Evolutionary conservation across 345 rosid species (phyloP), one percentile per base, ranked within the genome.

Genomic region (Noccaea caerulescens): DNA sequence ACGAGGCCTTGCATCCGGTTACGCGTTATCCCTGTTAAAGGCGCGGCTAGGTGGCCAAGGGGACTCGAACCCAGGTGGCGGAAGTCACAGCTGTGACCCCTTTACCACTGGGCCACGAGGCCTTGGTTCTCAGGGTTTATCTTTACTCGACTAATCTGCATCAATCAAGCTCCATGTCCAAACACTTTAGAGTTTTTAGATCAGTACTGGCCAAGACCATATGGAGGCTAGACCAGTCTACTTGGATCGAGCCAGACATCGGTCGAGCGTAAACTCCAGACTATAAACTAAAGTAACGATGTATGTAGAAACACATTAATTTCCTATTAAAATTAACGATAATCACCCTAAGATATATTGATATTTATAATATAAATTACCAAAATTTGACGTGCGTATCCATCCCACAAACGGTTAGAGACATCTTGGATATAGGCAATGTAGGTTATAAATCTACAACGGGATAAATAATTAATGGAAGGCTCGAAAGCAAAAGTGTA

Each of bases 371-470:
- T 1, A 1, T 0, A 20, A 6, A 46, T 13, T 10, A 43, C 64
- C 56, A n/a, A 13, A n/a, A n/a, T n/a, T n/a, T 67, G 73, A 74
- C 78, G 73, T 74, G 73, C 56, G 69, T 41, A 75, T 59, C 73
- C 69, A 18, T 73, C 66, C 8, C 13, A 75, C 39, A 45, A 44
- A 60, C 73, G 54, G 78, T 74, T 59, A 33, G 61, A 34, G 33
- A 53, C 67, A 74, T 66, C 23, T 58, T 74, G 61, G 33, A 51
- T 58, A 42, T 65, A 23, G 59, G 39, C 58, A 50, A 5, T 51
- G 72, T 42, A 74, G 55, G 63, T 74, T 74, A 66, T 51, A 58
- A 50, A 67, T 59, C 72, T 56, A 58, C 39, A 67, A 74, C 33
- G 41, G 57, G 78, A 68, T 51, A 60, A 30, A 60, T 60, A 60